phyloP scores from a whole-genome alignment of 2,329 filamentous ascomycete species.

The Cercospora zeina region DNA sequence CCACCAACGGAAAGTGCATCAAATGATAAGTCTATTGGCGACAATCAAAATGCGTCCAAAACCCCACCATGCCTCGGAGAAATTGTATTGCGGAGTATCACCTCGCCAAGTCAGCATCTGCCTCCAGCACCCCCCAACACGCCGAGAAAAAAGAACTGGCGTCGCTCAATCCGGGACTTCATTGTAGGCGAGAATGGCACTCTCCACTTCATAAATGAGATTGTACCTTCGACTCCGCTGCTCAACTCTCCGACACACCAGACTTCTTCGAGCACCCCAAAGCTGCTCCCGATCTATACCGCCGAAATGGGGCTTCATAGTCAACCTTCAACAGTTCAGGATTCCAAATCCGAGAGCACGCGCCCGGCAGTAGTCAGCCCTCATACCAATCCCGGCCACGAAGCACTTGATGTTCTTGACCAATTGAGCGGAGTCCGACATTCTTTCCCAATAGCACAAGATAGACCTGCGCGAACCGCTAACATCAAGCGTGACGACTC shows the following conservation, averaged over 20 bases:
- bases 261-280: not conserved
- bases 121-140: not conserved
- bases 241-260: not conserved
- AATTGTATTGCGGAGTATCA: not conserved
- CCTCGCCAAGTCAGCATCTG: not conserved
- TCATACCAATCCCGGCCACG: not conserved
- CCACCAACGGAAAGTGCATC: not conserved
- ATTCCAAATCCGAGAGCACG: not conserved
- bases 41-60: not conserved
- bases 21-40: not conserved
- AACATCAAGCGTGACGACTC: not conserved
- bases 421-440: not conserved
- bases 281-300: not conserved
- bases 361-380: not conserved
- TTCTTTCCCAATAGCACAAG: not conserved
- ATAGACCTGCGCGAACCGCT: not conserved
- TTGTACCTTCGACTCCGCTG: not conserved
- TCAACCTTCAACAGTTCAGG: not conserved
- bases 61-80: not conserved
- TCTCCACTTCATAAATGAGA: not conserved
- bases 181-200: not conserved
- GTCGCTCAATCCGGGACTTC: not conserved
- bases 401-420: not conserved
- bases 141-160: not conserved
- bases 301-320: not conserved